These are phyloP conservation scores for Ustilago vetiveriae DNA, from an alignment of 1,284 basidiomycete genomes.

Conservation along the genomic window DNA sequence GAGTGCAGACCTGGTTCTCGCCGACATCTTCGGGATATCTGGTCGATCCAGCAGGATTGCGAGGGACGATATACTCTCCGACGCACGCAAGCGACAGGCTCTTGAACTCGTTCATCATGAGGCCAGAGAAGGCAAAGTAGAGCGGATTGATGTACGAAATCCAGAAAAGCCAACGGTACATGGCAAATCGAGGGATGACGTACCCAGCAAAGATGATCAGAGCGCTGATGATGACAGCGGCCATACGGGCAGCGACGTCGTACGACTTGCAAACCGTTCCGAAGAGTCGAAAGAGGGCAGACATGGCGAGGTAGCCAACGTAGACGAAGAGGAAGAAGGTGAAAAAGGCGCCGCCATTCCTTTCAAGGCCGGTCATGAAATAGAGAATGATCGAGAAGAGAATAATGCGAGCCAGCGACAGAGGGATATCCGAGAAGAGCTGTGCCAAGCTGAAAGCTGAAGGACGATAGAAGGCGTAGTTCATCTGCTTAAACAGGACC, in stretches of 20 bases:
- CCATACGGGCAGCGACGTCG: constrained; percentile 66
- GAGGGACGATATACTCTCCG: constrained; percentile 48
- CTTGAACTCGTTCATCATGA: constrained; percentile 72
- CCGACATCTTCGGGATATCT: constrained; percentile 34
- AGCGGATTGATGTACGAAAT: constrained; percentile 68
- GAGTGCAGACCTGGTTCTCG: constrained; percentile 49
- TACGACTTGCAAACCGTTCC: constrained; percentile 70
- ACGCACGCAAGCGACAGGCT: constrained; percentile 45
- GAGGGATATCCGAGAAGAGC: constrained; percentile 77
- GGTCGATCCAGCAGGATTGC: constrained; percentile 27
- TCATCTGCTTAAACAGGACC: constrained; percentile 74
- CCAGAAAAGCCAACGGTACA: constrained; percentile 68
- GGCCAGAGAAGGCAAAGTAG: constrained; percentile 72
- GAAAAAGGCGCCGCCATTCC: constrained; percentile 68
- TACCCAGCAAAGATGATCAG: constrained; percentile 76
- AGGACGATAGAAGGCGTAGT: constrained; percentile 68
- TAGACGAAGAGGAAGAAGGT: constrained; percentile 58
- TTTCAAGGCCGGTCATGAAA: constrained; percentile 74
- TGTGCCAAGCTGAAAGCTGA: constrained; percentile 72
- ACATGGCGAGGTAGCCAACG: constrained; percentile 67
- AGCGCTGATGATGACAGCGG: constrained; percentile 74
- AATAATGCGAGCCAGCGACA: constrained; percentile 72
- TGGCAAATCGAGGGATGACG: constrained; percentile 72
- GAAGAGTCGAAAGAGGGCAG: constrained; percentile 70
- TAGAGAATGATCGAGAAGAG: constrained; percentile 74